Evolutionary conservation across 2,329 filamentous ascomycete species (phyloP), one percentile per base, ranked within the genome.

Genomic region (Chrysoporthe puriensis): DNA sequence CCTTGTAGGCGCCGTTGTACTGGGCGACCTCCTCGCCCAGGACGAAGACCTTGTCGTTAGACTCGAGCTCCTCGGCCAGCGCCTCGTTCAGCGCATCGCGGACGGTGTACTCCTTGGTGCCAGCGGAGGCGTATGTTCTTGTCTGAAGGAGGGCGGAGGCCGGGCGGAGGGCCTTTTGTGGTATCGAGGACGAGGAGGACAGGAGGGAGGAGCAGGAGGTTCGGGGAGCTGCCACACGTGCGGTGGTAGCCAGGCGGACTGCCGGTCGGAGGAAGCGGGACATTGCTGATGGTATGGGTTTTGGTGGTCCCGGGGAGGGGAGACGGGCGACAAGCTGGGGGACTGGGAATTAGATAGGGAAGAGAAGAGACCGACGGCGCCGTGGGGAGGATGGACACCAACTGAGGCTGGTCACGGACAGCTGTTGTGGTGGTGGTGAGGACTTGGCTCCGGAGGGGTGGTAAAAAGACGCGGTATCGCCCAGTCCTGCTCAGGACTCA

Each of bases 1-100:
- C 95, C 85, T 99, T 99, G 90, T 99, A 99, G 78, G 95, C 95
- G 86, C 96, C 96, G 82, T 99, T 99, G 86, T 99, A 99, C 84
- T 99, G 96, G 76, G 96, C 96, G 77, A 99, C 96, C 85, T 99
- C 96, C 86, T 99, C 96, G 76, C 96, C 96, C 68, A 99, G 82
- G 74, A 99, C 84, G 81, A 97, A 99, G 75, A 97, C 94, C 86
- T 97, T 98, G 72, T 91, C 86, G 82, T 99, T 97, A 78, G 82
- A 80, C 86, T 97, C 94, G 81, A 99, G 90, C 87, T 99, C 96
- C 85, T 99, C 96, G 60, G 94, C 94, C 78, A 99, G 90, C 70
- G 96, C 96, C 86, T 99, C 95, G 81, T 99, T 99, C 78, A 99
- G 86, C 69, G 96, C 96, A 79, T 99, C 96, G 84, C 96, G 90